These are phyloP conservation scores for Dictyostelium discoideum DNA, from an alignment of 78 protist genomes.

Conservation along the genomic window DNA sequence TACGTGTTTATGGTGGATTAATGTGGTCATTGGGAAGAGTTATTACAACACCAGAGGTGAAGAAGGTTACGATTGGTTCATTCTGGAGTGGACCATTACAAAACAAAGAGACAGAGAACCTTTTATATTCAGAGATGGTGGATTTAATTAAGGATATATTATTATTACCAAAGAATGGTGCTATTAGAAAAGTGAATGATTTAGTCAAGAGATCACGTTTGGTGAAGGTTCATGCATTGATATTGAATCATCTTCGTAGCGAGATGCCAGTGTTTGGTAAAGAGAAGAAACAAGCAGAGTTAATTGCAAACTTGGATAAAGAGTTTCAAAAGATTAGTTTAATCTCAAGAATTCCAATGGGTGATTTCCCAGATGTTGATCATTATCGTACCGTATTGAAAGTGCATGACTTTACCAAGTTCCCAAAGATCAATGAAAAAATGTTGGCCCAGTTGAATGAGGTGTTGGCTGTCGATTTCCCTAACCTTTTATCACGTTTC, in stretches of 20 bases:
- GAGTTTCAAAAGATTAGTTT: constrained; percentile 76
- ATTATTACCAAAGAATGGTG: constrained; percentile 73
- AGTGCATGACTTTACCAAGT: constrained; percentile 81
- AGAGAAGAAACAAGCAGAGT: constrained; percentile 79
- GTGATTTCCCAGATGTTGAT: constrained; percentile 91
- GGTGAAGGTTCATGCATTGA: constrained; percentile 83
- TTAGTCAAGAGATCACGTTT: constrained; percentile 91
- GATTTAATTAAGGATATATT: constrained; percentile 80
- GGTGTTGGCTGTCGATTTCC: constrained; percentile 78
- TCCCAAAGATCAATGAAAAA: constrained; percentile 79
- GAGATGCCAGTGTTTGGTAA: constrained; percentile 92
- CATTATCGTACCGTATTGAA: constrained; percentile 20
- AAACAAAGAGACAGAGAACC: constrained; percentile 52
- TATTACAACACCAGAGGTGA: constrained; percentile 89
- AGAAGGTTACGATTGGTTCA: constrained; percentile 93
- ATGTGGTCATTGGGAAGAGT: constrained; percentile 93
- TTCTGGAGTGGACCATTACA: constrained; percentile 90
- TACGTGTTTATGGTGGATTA: constrained; percentile 96
- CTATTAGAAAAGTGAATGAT: constrained; percentile 88
- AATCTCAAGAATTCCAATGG: constrained; percentile 53
- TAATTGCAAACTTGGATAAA: constrained; percentile 68
- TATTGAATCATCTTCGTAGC: constrained; percentile 52
- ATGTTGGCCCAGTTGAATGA: constrained; percentile 26
- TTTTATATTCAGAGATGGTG: constrained; percentile 79
- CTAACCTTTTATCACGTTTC: constrained; percentile 68